These are phyloP conservation scores for Hymenoscyphus linearis DNA, from an alignment of 2,329 filamentous ascomycete species.

Conservation along the genomic window DNA sequence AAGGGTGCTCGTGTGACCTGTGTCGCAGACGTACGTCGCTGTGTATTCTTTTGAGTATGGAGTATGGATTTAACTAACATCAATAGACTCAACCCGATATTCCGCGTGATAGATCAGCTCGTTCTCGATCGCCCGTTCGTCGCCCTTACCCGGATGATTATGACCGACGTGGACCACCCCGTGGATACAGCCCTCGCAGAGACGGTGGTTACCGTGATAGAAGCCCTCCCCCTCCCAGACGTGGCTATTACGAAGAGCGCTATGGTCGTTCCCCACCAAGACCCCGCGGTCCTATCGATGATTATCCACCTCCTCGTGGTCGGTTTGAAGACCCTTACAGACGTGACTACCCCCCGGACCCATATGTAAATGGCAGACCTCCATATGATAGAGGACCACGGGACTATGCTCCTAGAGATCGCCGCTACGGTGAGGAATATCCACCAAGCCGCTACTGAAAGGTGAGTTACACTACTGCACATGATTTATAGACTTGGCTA, in stretches of 20 bases:
- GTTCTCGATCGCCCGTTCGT: constrained; percentile 73
- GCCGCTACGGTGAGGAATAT: constrained; percentile 27
- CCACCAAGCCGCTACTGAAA: constrained; percentile 32
- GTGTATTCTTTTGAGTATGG: constrained; percentile 4
- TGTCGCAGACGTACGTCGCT: constrained; percentile 69
- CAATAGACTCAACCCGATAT: constrained; percentile 73
- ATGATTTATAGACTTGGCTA: neutral
- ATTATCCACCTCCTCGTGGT: constrained; percentile 66
- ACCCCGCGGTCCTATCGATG: constrained; percentile 64
- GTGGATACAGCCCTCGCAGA: constrained; percentile 80
- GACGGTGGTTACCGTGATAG: constrained; percentile 72
- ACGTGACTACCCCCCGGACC: constrained; percentile 56
- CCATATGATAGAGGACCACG: constrained; percentile 46
- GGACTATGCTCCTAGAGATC: constrained; percentile 33
- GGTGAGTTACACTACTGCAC: constrained; percentile 4
- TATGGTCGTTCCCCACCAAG: constrained; percentile 77
- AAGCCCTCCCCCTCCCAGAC: constrained; percentile 69
- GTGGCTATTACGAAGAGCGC: constrained; percentile 87
- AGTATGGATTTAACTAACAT: constrained; percentile 25
- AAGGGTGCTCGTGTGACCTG: constrained; percentile 85
- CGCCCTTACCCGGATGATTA: constrained; percentile 74
- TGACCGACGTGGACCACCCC: constrained; percentile 72
- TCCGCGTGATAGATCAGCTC: constrained; percentile 57
- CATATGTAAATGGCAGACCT: constrained; percentile 45
- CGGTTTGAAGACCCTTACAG: constrained; percentile 76